Percentiles rank a stretch among this genome's conserved stretches.
These are phyloP conservation scores for Chalciporus piperatus DNA, from an alignment of 768 basidiomycete genomes.

Conservation along the genomic window DNA sequence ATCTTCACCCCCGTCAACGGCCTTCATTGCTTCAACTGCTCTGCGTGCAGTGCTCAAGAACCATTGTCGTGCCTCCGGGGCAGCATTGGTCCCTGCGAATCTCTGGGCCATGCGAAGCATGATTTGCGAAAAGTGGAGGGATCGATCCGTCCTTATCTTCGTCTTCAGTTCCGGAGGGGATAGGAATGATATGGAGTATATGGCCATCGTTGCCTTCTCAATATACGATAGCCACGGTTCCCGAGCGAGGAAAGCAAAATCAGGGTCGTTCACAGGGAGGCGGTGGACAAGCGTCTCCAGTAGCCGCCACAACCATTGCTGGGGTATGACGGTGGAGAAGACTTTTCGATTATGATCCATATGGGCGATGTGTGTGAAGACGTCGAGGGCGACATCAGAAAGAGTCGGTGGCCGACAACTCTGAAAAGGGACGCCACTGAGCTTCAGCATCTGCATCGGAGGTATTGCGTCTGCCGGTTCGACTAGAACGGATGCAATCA, in stretches of 20 bases:
- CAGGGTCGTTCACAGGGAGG: conserved; percentile 74
- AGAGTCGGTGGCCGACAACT: conserved; percentile 54
- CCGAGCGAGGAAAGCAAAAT: conserved; percentile 63
- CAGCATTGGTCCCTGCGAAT: conserved; percentile 47
- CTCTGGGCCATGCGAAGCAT: conserved; percentile 71
- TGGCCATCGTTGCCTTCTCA: conserved; percentile 75
- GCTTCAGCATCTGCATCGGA: conserved; percentile 58
- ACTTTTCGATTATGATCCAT: conserved; percentile 76
- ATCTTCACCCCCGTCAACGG: conserved; percentile 75
- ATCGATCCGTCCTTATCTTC: conserved; percentile 60
- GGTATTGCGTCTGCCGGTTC: conserved; percentile 66
- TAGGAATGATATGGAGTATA: conserved; percentile 85
- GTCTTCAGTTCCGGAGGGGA: conserved; percentile 73
- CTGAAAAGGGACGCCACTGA: conserved; percentile 42
- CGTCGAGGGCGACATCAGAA: conserved; percentile 78
- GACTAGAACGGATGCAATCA: conserved; percentile 72
- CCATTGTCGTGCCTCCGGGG: conserved; percentile 49
- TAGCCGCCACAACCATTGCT: conserved; percentile 54
- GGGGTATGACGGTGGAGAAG: conserved; percentile 59
- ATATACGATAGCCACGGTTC: conserved; percentile 76
- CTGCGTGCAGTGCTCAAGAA: conserved; percentile 60
- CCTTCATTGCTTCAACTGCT: conserved; percentile 73
- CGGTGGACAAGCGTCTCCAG: conserved; percentile 75
- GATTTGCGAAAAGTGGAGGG: conserved; percentile 64
- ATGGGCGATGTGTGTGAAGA: conserved; percentile 76